Evolutionary conservation across 208 protist species (phyloP).

Genomic region (Wallacemonas collosoma): DNA sequence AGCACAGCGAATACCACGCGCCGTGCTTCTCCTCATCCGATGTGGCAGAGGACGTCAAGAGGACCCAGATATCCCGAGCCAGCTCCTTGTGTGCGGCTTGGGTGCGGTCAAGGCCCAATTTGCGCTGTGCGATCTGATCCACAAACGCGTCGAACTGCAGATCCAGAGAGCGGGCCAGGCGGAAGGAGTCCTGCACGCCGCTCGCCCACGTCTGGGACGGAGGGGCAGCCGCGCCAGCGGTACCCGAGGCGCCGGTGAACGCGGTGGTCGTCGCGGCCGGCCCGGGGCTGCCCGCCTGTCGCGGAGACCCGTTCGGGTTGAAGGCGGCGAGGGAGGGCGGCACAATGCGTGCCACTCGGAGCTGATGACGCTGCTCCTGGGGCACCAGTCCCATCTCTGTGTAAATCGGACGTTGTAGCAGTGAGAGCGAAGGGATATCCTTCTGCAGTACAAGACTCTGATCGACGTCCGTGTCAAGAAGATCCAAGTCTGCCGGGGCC

Average conservation of each 20-base stretch:
- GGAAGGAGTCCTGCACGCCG: slow-evolving; percentile 64
- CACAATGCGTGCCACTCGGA: slow-evolving; percentile 63
- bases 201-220: slow-evolving; percentile 41
- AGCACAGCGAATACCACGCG: slow-evolving; percentile 70
- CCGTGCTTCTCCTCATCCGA: slow-evolving; percentile 49
- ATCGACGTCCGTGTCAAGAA: slow-evolving; percentile 77
- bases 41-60: slow-evolving; percentile 41
- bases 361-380: slow-evolving; percentile 74
- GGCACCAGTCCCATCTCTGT: slow-evolving; percentile 81
- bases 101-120: slow-evolving; percentile 61
- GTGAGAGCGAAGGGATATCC: slow-evolving; percentile 67
- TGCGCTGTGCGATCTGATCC: slow-evolving; percentile 47
- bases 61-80: slow-evolving; percentile 50
- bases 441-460: slow-evolving; percentile 49
- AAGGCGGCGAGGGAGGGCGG: slow-evolving; percentile 32
- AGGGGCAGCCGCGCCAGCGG: slow-evolving; percentile 10
- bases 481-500: slow-evolving; percentile 52
- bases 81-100: slow-evolving; percentile 37
- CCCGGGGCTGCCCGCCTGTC: slow-evolving; percentile 14
- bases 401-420: slow-evolving; percentile 82
- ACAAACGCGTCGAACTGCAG: slow-evolving; percentile 54
- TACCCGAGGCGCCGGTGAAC: background rate
- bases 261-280: background rate
- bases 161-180: slow-evolving; percentile 52
- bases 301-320: slow-evolving; percentile 17